Conservation (phyloP, 2,329 filamentous ascomycete species). For the Fusarium lateritium region DNA sequence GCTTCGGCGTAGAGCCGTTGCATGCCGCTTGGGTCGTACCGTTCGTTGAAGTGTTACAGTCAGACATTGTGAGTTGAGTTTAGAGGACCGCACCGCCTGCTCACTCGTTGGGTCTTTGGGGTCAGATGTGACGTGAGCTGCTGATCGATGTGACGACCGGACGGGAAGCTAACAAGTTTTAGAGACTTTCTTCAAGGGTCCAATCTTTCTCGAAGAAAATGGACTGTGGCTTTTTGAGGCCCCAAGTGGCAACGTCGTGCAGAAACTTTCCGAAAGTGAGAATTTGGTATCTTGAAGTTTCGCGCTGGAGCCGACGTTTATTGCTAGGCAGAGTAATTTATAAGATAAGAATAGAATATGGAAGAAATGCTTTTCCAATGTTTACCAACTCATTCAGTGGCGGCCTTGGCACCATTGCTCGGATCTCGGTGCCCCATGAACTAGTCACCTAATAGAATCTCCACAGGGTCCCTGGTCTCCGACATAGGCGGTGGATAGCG, state of each 20-base stretch:
- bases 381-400: slow-evolving; percentile 7
- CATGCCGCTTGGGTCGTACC: slow-evolving; percentile 13
- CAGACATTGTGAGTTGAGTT: slow-evolving; percentile 35
- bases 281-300: background rate
- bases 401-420: slow-evolving; percentile 5
- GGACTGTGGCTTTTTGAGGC: slow-evolving; percentile 4
- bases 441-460: slow-evolving; percentile 10
- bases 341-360: slow-evolving; percentile 2
- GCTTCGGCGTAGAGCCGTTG: slow-evolving; percentile 20
- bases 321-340: slow-evolving; percentile 4
- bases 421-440: too few relatives aligned
- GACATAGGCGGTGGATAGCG: slow-evolving; percentile 28
- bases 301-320: slow-evolving; percentile 4
- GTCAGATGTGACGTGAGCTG: slow-evolving; percentile 29
- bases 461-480: slow-evolving; percentile 20
- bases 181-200: slow-evolving; percentile 9
- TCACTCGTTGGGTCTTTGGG: slow-evolving; percentile 4
- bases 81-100: slow-evolving; percentile 4
- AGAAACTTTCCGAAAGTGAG: background rate
- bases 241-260: background rate
- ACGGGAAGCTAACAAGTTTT: slow-evolving; percentile 27
- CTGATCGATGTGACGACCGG: slow-evolving; percentile 25
- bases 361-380: background rate
- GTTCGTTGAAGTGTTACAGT: slow-evolving; percentile 25
- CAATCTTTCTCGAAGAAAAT: background rate